Evolutionary conservation across 495 filamentous ascomycete species (phyloP), one percentile per base, ranked within the genome.

Genomic region (Talaromyces proteolyticus): DNA sequence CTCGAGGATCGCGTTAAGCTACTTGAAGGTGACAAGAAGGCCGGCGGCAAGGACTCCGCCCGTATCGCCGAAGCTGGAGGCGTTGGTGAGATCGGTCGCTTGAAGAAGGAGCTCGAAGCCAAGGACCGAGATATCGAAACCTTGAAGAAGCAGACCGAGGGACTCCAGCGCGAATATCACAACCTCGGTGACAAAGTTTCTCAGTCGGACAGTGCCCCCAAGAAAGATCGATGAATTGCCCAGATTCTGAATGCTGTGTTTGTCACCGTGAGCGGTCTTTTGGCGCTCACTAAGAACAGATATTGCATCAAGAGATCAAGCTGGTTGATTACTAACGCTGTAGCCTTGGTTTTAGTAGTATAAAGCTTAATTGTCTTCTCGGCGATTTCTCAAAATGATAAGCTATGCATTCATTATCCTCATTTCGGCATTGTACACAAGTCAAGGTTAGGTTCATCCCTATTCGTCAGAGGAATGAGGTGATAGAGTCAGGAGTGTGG

Each of bases 1-100:
- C 88, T 98, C 21, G 92, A 98, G 72, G 88, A 93, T 72, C 87
- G 87, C 69, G 76, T 96, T 57, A 95, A 91, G 82, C 72, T 81
- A 51, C 83, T 91, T 63, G 88, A 93, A 68, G 82, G 84, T 47
- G 85, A 92, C 65, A 81, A 84, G 56, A 80, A 79, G 56, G 80
- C 82, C 50, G 75, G 79, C 55, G 84, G 84, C 58, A 92, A 92
- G 78, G 75, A 86, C 62, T 69, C 77, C 21, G 73, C 74, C 25
- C 78, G 77, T 61, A 63, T 88, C 22, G 76, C 70, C 20, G 71
- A 85, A 57, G 86, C 83, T 53, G 82, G 83, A 53, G 77, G 81
- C 56, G 75, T 85, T 58, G 84, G 87, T 50, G 91, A 95, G 65
- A 82, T 88, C 57, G 88, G 82, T 42, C 73, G 73, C 23, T 74